phyloP scores from a whole-genome alignment of 1,139 yeast genomes.

The Yamadazyma conglobata region DNA sequence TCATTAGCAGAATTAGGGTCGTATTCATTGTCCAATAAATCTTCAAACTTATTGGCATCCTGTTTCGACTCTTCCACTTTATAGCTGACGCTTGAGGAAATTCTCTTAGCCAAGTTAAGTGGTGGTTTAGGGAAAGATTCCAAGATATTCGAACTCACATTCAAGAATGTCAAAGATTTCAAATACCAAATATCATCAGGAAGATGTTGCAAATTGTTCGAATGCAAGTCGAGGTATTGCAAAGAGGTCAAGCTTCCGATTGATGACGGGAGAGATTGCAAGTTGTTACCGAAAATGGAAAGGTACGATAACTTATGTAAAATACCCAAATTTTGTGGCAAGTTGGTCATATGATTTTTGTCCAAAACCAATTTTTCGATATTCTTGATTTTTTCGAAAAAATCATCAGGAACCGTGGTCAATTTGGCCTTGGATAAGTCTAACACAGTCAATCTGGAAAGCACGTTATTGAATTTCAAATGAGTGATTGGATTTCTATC shows the following conservation, averaged over 20 bases:
- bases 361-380: slow-evolving; percentile 76
- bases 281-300: slow-evolving; percentile 71
- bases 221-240: slow-evolving; percentile 74
- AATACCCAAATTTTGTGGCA: slow-evolving; percentile 68
- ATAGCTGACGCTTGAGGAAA: slow-evolving; percentile 32
- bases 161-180: slow-evolving; percentile 55
- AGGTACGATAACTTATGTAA: slow-evolving; percentile 60
- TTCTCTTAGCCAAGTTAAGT: slow-evolving; percentile 30
- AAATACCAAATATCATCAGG: slow-evolving; percentile 70
- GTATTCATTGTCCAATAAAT: no score
- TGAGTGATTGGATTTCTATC: slow-evolving; percentile 79
- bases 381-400: slow-evolving; percentile 59
- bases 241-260: slow-evolving; percentile 61
- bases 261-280: slow-evolving; percentile 68
- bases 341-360: slow-evolving; percentile 73
- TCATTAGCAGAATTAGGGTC: background rate
- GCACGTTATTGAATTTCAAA: slow-evolving; percentile 54
- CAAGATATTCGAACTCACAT: slow-evolving; percentile 78
- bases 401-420: slow-evolving; percentile 64
- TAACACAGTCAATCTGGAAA: slow-evolving; percentile 64
- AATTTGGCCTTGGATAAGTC: slow-evolving; percentile 81
- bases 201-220: slow-evolving; percentile 72
- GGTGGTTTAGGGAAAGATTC: slow-evolving; percentile 63
- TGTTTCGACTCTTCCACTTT: slow-evolving; percentile 3
- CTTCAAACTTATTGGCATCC: background rate